These are phyloP conservation scores for Immersiella caudata DNA, from an alignment of 495 filamentous ascomycete species.

Conservation along the genomic window DNA sequence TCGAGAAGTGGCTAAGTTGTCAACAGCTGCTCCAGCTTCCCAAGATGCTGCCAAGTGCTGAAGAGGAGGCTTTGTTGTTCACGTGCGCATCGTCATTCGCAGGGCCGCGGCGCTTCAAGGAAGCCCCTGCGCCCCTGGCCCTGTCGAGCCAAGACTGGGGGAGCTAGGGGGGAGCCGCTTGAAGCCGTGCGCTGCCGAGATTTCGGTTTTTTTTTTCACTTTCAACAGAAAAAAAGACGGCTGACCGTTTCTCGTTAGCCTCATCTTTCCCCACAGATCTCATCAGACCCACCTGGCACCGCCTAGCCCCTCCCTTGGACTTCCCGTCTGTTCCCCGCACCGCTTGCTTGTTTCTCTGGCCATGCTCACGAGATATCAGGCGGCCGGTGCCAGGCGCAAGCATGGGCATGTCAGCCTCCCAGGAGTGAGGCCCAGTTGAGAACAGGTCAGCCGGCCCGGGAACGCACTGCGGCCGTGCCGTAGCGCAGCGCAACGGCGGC, in stretches of 20 bases:
- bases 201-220: conserved; percentile 5
- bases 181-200: conserved; percentile 27
- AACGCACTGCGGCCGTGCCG: not conserved
- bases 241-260: conserved; percentile 3
- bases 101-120: conserved; percentile 3
- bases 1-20: conserved; percentile 2
- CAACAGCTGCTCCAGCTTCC: not conserved
- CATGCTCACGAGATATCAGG: not conserved
- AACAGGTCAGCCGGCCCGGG: not conserved
- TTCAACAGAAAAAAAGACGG: not conserved
- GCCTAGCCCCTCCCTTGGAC: not conserved
- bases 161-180: conserved; percentile 33
- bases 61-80: conserved; percentile 29
- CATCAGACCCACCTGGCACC: conserved; percentile 1
- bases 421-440: not conserved
- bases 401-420: not conserved
- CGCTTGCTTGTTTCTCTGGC: not conserved
- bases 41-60: conserved; percentile 16
- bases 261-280: conserved; percentile 24
- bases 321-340: not conserved
- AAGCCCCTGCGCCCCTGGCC: conserved; percentile 6
- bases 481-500: conserved; percentile 1
- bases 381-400: not conserved
- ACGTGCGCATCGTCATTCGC: conserved; percentile 38
- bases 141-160: conserved; percentile 4